Base-by-base conservation (phyloP, 768 basidiomycete species). In the Kwoniella sp. region DNA sequence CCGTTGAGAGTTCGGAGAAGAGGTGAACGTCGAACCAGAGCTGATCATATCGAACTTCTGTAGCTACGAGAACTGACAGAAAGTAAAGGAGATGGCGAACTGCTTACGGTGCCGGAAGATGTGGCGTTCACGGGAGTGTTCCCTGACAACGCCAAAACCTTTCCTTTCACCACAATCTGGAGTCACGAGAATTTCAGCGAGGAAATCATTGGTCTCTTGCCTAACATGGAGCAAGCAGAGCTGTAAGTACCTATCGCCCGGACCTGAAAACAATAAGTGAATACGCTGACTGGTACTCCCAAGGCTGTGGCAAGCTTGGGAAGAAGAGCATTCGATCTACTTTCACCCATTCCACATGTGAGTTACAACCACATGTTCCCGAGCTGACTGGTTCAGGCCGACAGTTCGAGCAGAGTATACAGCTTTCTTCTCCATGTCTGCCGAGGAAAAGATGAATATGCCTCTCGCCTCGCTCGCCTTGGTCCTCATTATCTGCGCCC, bases 141-240 rank as follows among this genome's bases (percentile, higher is more conserved):
- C 48, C 77, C 79, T 2, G 79, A 81, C 61, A 63, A 72, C 51
- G 61, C 77, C 30, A 79, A 81, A 67, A 79, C 76, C 0, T 81
- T 78, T 56, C 79, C 79, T 2, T 81, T 81, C 61, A 79, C 79
- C 9, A 81, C 79, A 2, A 81, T 81, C 48, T 81, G 79, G 79
- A 76, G 73, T 65, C 78, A 79, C 52, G 79, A 81, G 45, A 77
- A 78, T 55, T 81, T 79, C 58, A 73, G 65, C 22, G 75, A 66
- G 12, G 79, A 81, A 56, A 75, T 81, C 59, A 73, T 81, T 22
- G 76, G 75, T 2, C 68, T 81, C 0, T 50, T 81, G 17, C 79
- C 79, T 9, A 72, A 63, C 50, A 30, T 59, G 25, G 71, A 71
- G 51, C 78, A 81, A 53, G 67, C 79, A 0, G 73, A 76, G 61